phyloP scores from a whole-genome alignment of 1,139 yeast genomes.

The Hansenula anomala region DNA sequence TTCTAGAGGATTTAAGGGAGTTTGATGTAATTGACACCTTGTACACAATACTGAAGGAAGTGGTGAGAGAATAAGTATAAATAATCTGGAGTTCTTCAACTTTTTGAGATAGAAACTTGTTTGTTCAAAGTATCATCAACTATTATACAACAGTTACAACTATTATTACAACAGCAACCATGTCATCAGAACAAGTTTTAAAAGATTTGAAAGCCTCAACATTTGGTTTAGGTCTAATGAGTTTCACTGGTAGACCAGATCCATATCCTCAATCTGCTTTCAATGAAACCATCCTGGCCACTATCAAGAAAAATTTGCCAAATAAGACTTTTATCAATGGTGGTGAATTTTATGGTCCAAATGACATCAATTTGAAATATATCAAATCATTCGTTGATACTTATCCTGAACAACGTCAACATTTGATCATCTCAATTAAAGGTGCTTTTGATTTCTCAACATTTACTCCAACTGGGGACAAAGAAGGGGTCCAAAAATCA shows the following conservation, averaged over 20 bases:
- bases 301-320: conserved; percentile 33
- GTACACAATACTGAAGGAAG: too few species aligned
- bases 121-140: too few species aligned
- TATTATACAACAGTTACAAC: too few species aligned
- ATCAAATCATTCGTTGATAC: conserved; percentile 51
- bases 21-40: too few species aligned
- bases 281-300: conserved; percentile 36
- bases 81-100: too few species aligned
- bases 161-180: too few species aligned
- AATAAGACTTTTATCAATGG: conserved; percentile 58
- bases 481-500: conserved; percentile 42
- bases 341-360: conserved; percentile 74
- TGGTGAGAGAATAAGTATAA: too few species aligned
- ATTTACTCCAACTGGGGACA: conserved; percentile 44
- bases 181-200: neutral
- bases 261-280: conserved; percentile 39
- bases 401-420: conserved; percentile 47
- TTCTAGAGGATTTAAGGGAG: too few species aligned
- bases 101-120: too few species aligned
- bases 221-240: neutral
- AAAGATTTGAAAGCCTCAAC: neutral
- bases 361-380: conserved; percentile 46
- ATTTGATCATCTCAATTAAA: conserved; percentile 60
- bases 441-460: conserved; percentile 45
- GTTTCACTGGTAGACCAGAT: conserved; percentile 14